These are phyloP conservation scores for Eragrostis nindensis DNA, from an alignment of 176 grass and related monocot genomes.

Conservation along the genomic window DNA sequence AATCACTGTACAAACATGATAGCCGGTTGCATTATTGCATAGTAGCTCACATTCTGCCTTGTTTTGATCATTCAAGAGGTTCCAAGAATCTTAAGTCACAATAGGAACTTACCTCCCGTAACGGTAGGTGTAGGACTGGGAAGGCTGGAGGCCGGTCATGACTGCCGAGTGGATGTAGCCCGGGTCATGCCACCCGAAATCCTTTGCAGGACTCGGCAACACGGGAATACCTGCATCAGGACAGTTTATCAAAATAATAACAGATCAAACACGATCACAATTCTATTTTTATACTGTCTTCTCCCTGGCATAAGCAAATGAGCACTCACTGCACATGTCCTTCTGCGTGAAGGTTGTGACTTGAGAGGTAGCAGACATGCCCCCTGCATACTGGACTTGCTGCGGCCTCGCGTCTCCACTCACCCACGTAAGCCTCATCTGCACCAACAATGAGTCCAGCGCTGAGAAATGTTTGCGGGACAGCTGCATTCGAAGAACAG, in stretches of 20 bases:
- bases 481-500: background rate
- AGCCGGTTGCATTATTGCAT: background rate
- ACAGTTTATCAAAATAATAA: background rate
- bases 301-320: background rate
- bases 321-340: constrained; percentile 80
- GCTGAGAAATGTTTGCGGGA: background rate
- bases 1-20: constrained; percentile 51
- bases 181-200: constrained; percentile 90
- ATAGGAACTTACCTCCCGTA: constrained; percentile 61
- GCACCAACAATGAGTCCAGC: background rate
- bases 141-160: constrained; percentile 72
- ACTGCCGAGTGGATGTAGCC: constrained; percentile 76
- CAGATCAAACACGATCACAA: background rate
- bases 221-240: constrained; percentile 17
- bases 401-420: constrained; percentile 77
- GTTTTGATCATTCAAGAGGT: background rate
- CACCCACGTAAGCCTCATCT: constrained; percentile 93
- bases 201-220: constrained; percentile 71
- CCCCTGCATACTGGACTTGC: constrained; percentile 56
- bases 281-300: no score
- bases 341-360: constrained; percentile 64
- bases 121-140: constrained; percentile 65
- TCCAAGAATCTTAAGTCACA: background rate
- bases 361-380: constrained; percentile 46
- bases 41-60: background rate